Evolutionary conservation across 768 basidiomycete species (phyloP), one percentile per base, ranked within the genome.

Genomic region (Suillus plorans): DNA sequence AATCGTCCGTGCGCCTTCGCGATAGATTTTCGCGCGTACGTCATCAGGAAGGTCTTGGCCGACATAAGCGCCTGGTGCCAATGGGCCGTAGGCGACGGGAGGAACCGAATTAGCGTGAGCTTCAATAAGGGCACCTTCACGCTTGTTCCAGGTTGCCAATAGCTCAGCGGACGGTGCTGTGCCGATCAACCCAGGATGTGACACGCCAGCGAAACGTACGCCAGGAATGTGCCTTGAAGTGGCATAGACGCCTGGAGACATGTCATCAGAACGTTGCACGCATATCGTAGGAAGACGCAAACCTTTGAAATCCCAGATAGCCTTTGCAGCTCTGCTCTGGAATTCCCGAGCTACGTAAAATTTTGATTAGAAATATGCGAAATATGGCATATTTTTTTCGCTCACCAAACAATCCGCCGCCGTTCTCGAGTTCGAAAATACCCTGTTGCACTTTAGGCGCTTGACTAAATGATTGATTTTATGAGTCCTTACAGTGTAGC

Each of bases 241-340:
- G 0, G 89, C 89, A 73, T 89, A 90, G 62, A 90, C 79, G 45
- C 89, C 89, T 87, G 60, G 4, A 60, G 36, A 39, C n/a, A 62
- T 37, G 55, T 25, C 55, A 16, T 63, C 3, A 60, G 49, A 7
- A 31, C 0, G 41, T 36, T 60, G 28, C 3, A 5, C 28, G 20
- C 41, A 28, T 18, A 50, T 13, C 39, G 42, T 50, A 25, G 22
- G 10, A 6, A 34, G 18, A 42, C 3, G 9, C 69, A 61, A 68
- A 84, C 87, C 88, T 66, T 90, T 80, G 66, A 92, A 82, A 73
- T 91, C 91, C 91, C 91, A 93, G 64, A 93, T 89, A 5, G 91
- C 89, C 71, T 93, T 93, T 62, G 85, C 84, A 1, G 90, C 90
- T 69, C 79, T 84, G 70, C 87, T 89, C 49, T 89, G 77, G 74